Conservation (phyloP, 371 early-diverging fungal species). For the Mortierella sp. region DNA sequence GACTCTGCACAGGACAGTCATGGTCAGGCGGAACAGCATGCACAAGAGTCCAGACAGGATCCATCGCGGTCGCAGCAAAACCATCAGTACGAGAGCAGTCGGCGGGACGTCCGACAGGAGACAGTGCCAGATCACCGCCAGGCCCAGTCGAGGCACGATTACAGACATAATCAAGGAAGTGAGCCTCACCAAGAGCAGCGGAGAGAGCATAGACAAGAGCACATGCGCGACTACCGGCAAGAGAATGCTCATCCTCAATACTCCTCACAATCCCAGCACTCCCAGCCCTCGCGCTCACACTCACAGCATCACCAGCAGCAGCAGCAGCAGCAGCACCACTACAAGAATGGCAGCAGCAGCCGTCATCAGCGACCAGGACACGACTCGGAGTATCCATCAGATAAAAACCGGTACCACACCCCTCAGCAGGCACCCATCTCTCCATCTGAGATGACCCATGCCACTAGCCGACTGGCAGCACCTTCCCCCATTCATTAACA, state of each 20-base stretch:
- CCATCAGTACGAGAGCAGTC: conserved; percentile 32
- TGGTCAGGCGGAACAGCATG: conserved; percentile 18
- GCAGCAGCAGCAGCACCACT: conserved; percentile 27
- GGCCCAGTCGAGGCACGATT: conserved; percentile 22
- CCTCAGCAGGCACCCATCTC: conserved; percentile 49
- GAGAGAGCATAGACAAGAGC: conserved; percentile 25
- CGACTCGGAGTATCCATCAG: conserved; percentile 32
- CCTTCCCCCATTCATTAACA: conserved; percentile 52
- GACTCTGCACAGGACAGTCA: conserved; percentile 19
- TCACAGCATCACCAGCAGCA: background rate
- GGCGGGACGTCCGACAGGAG: conserved; percentile 29
- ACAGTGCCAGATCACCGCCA: conserved; percentile 18
- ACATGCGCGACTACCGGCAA: conserved; percentile 39
- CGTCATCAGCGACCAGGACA: conserved; percentile 37
- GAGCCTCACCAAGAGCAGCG: conserved; percentile 32
- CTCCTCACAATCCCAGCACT: conserved; percentile 24
- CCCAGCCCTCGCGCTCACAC: conserved; percentile 14
- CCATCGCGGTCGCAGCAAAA: conserved; percentile 29
- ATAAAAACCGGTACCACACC: conserved; percentile 31
- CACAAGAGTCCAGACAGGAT: conserved; percentile 26
- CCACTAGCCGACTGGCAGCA: conserved; percentile 44
- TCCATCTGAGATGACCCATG: conserved; percentile 55
- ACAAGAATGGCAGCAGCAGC: conserved; percentile 41
- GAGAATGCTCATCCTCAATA: conserved; percentile 26
- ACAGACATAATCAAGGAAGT: conserved; percentile 27